phyloP scores from a whole-genome alignment of 163 green algal species.

The Scenedesmus sp. region DNA sequence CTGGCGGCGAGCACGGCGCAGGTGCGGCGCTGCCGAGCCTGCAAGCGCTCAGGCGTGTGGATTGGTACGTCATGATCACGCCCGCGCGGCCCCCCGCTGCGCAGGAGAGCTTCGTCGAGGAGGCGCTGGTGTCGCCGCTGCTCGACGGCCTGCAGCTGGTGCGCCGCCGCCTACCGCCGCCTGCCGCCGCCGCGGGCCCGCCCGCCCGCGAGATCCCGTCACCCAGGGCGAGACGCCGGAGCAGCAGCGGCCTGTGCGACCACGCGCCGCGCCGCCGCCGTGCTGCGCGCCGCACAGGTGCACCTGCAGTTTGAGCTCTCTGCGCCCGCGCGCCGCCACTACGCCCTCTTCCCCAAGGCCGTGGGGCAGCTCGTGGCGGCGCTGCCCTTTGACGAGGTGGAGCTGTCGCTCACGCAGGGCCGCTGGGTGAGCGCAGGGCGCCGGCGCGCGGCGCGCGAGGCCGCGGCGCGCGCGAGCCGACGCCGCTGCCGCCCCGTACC shows the following conservation, averaged over 20 bases:
- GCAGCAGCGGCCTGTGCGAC: neutral
- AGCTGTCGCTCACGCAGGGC: constrained; percentile 62
- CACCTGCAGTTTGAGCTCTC: constrained; percentile 52
- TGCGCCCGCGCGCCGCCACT: constrained; percentile 24
- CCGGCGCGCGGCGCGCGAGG: neutral
- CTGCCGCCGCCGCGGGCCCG: neutral
- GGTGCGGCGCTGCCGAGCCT: too few species aligned
- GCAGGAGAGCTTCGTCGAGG: constrained; percentile 49
- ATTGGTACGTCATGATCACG: too few species aligned
- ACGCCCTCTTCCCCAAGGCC: constrained; percentile 45
- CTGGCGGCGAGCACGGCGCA: too few species aligned
- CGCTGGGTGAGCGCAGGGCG: constrained; percentile 54
- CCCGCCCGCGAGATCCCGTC: neutral
- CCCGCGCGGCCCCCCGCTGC: too few species aligned
- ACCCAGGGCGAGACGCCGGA: neutral
- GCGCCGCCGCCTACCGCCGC: neutral
- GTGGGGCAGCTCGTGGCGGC: constrained; percentile 44
- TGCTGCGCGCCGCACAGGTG: constrained; percentile 25
- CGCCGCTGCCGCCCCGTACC: neutral
- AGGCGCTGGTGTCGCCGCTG: constrained; percentile 48
- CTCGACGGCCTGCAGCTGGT: constrained; percentile 43
- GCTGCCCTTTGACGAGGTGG: constrained; percentile 48
- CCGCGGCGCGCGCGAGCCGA: too few species aligned
- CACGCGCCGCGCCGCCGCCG: neutral
- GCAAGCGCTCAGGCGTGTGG: too few species aligned